Evolutionary conservation across 1,284 basidiomycete species (phyloP).

Genomic region (Naganishia sp.): DNA sequence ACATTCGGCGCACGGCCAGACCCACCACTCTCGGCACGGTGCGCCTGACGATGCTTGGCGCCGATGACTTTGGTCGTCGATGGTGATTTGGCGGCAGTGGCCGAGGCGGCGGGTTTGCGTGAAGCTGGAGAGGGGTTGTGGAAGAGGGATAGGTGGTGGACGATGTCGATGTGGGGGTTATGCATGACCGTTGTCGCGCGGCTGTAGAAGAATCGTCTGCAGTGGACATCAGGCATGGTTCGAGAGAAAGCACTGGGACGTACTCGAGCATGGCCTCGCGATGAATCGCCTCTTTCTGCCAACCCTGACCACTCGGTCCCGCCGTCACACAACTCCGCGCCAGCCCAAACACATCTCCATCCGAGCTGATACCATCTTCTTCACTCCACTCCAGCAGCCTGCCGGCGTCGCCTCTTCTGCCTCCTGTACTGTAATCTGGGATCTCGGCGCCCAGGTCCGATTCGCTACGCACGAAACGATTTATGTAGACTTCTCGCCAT

Average conservation of each 20-base stretch:
- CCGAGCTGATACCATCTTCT: neutral
- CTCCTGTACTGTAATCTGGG: neutral
- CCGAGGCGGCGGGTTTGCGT: slow-evolving; percentile 3
- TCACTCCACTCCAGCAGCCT: slow-evolving; percentile 15
- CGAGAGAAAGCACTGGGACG: slow-evolving; percentile 28
- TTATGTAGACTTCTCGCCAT: slow-evolving; percentile 50
- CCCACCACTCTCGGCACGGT: slow-evolving; percentile 7
- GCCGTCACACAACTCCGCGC: slow-evolving; percentile 24
- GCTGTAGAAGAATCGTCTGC: slow-evolving; percentile 47
- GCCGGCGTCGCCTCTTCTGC: neutral
- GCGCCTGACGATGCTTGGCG: slow-evolving; percentile 29
- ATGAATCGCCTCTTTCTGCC: slow-evolving; percentile 42
- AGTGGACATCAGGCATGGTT: neutral
- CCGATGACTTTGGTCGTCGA: slow-evolving; percentile 27
- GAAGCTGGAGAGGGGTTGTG: slow-evolving; percentile 40
- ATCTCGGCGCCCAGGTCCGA: slow-evolving; percentile 6
- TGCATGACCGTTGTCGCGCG: slow-evolving; percentile 43
- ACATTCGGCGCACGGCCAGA: slow-evolving; percentile 40
- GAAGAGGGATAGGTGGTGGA: slow-evolving; percentile 47
- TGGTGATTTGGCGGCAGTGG: neutral
- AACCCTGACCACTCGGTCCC: slow-evolving; percentile 38
- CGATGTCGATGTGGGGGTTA: slow-evolving; percentile 44
- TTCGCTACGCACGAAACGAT: slow-evolving; percentile 41
- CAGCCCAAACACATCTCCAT: slow-evolving; percentile 21
- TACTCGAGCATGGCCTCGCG: slow-evolving; percentile 50